phyloP scores from a whole-genome alignment of 768 basidiomycete species.

The Cytidiella melzeri region DNA sequence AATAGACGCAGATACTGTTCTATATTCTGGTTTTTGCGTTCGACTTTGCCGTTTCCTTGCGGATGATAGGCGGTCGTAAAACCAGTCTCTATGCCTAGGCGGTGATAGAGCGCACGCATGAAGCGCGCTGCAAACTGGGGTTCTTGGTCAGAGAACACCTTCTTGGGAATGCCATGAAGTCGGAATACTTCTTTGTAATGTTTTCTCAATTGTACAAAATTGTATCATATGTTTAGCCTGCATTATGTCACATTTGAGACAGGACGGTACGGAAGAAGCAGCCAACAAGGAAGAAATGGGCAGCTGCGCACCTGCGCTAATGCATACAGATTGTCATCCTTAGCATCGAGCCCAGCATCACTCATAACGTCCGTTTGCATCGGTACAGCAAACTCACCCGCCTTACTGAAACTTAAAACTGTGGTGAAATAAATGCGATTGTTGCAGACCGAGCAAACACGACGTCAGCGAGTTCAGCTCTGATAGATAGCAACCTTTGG shows the following conservation, averaged over 20 bases:
- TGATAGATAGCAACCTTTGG: slow-evolving; percentile 96
- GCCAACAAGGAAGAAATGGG: background rate
- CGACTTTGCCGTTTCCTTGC: too few relatives aligned
- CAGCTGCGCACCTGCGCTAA: slow-evolving; percentile 26
- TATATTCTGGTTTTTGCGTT: too few relatives aligned
- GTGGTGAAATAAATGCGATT: slow-evolving; percentile 88
- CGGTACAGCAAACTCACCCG: slow-evolving; percentile 24
- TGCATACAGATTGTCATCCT: slow-evolving; percentile 92
- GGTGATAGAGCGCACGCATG: too few relatives aligned
- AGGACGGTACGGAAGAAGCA: background rate
- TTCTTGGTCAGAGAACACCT: too few relatives aligned
- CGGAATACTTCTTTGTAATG: too few relatives aligned
- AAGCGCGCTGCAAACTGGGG: too few relatives aligned
- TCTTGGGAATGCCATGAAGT: too few relatives aligned
- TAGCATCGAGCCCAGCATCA: slow-evolving; percentile 68
- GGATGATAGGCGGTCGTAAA: too few relatives aligned
- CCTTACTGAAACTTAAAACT: slow-evolving; percentile 98
- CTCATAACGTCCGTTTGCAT: slow-evolving; percentile 40
- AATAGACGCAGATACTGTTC: too few relatives aligned
- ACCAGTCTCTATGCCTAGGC: too few relatives aligned
- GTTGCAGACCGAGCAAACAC: slow-evolving; percentile 54
- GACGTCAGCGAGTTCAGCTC: slow-evolving; percentile 30
- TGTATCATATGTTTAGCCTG: too few relatives aligned
- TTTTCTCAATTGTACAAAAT: too few relatives aligned
- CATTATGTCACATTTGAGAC: background rate